These are phyloP conservation scores for Alternaria atra DNA, from an alignment of 2,329 filamentous ascomycete genomes.

Conservation along the genomic window DNA sequence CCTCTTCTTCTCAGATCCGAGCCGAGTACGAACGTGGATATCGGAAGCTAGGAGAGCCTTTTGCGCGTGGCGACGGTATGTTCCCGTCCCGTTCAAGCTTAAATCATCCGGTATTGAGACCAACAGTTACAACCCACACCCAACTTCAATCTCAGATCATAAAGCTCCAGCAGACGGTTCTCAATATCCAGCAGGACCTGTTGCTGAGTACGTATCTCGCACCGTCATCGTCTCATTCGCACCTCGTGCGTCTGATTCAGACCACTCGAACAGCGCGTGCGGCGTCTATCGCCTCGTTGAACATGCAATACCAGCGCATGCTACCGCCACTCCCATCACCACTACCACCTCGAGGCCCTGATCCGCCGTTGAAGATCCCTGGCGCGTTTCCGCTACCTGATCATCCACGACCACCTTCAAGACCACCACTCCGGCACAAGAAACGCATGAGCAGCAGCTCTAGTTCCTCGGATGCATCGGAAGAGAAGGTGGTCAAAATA, in stretches of 20 bases:
- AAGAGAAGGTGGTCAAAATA: slow-evolving; percentile 10
- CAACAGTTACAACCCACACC: slow-evolving; percentile 37
- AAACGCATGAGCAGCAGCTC: slow-evolving; percentile 17
- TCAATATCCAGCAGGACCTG: slow-evolving; percentile 42
- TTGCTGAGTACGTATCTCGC: slow-evolving; percentile 33
- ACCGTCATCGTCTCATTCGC: slow-evolving; percentile 36
- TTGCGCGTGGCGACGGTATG: slow-evolving; percentile 44
- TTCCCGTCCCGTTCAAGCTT: not conserved
- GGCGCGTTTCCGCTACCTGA: slow-evolving; percentile 27
- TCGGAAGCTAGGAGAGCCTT: slow-evolving; percentile 40
- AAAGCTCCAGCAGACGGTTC: slow-evolving; percentile 39
- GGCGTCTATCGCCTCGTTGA: slow-evolving; percentile 40
- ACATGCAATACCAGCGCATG: slow-evolving; percentile 42
- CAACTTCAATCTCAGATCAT: slow-evolving; percentile 48
- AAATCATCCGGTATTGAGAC: slow-evolving; percentile 10
- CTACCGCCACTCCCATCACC: slow-evolving; percentile 1
- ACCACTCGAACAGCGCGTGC: slow-evolving; percentile 38
- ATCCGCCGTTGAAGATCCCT: slow-evolving; percentile 22
- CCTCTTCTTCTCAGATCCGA: slow-evolving; percentile 33
- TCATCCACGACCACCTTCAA: slow-evolving; percentile 12
- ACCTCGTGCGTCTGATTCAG: slow-evolving; percentile 40
- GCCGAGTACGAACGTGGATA: slow-evolving; percentile 44
- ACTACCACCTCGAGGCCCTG: slow-evolving; percentile 11
- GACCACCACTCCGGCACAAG: slow-evolving; percentile 13
- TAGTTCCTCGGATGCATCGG: slow-evolving; percentile 14